Percentiles rank a stretch among this genome's conserved stretches.
Evolutionary conservation across 106 monocot genomes (phyloP).

Genomic region (Gastrodia elata): DNA sequence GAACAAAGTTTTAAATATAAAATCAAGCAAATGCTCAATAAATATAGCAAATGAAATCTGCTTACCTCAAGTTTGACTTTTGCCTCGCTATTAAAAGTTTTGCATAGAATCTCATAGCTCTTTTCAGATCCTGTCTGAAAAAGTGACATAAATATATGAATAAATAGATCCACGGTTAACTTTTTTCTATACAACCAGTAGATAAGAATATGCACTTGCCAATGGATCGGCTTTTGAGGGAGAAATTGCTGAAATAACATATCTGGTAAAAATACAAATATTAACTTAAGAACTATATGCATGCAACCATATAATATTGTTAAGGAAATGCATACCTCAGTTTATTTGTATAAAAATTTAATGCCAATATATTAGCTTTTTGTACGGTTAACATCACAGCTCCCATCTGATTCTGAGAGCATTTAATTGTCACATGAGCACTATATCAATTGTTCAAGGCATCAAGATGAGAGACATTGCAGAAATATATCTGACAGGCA

Average conservation of each 20-base stretch:
- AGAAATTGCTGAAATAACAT: constrained; percentile 67
- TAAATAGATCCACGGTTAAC: neutral
- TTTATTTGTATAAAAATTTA: constrained; percentile 70
- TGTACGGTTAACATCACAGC: constrained; percentile 92
- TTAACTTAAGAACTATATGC: neutral
- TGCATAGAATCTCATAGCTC: constrained; percentile 91
- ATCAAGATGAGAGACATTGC: neutral
- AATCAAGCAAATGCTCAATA: neutral
- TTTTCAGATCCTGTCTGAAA: constrained; percentile 73
- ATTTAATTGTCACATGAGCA: neutral
- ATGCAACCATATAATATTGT: neutral
- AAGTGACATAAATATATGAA: neutral
- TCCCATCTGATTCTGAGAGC: constrained; percentile 62
- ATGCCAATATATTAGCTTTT: constrained; percentile 63
- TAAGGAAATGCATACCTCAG: constrained; percentile 34
- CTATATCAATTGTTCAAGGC: neutral
- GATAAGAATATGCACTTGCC: constrained; percentile 28
- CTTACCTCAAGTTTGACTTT: constrained; percentile 66
- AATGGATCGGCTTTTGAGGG: constrained; percentile 76
- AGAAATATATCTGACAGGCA: neutral
- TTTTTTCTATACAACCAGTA: neutral
- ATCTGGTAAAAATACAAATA: constrained; percentile 33
- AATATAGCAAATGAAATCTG: neutral
- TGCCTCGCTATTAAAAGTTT: constrained; percentile 70
- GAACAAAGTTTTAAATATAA: too few relatives aligned